A percentile compares a stretch with the other conserved stretches of the same genome.
Evolutionary conservation across 495 filamentous ascomycete species (phyloP).

Genomic region (Aspergillus carlsbadensis): DNA sequence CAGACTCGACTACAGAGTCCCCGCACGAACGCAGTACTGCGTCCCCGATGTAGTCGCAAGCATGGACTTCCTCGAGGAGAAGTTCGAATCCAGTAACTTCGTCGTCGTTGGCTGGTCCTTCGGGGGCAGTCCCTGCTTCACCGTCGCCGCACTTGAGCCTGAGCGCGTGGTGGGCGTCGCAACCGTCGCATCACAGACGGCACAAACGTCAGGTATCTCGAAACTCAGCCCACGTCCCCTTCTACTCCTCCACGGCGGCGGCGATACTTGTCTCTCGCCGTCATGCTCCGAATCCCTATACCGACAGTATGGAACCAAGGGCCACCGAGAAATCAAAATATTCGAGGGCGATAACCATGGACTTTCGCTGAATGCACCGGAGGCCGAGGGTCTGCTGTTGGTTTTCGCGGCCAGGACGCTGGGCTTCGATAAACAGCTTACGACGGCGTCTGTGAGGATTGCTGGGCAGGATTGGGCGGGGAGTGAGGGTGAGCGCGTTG

Average conservation of each 20-base stretch:
- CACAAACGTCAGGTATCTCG: constrained; percentile 83
- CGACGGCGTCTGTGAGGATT: constrained; percentile 28
- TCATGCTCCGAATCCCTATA: constrained; percentile 38
- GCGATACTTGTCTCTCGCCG: constrained; percentile 29
- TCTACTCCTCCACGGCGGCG: constrained; percentile 39
- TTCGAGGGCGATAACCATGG: constrained; percentile 45
- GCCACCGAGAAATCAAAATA: constrained; percentile 34
- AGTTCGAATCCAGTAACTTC: constrained; percentile 33
- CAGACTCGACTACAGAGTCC: constrained; percentile 43
- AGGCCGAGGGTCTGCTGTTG: constrained; percentile 36
- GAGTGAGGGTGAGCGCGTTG: constrained; percentile 29
- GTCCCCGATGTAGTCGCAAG: constrained; percentile 33
- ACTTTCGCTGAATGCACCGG: constrained; percentile 29
- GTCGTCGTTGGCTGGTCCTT: constrained; percentile 49
- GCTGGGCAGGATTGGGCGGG: constrained; percentile 21
- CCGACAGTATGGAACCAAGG: constrained; percentile 31
- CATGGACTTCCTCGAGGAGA: constrained; percentile 36
- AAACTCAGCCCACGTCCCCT: constrained; percentile 46
- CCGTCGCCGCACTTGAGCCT: constrained; percentile 30
- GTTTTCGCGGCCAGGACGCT: constrained; percentile 29
- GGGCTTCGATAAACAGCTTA: constrained; percentile 28
- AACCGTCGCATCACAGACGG: constrained; percentile 54
- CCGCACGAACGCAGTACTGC: constrained; percentile 33
- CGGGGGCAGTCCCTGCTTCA: constrained; percentile 40
- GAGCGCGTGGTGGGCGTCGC: constrained; percentile 35